Base-by-base conservation (phyloP, 176 grass and related monocot genomes). In the Phragmites australis region DNA sequence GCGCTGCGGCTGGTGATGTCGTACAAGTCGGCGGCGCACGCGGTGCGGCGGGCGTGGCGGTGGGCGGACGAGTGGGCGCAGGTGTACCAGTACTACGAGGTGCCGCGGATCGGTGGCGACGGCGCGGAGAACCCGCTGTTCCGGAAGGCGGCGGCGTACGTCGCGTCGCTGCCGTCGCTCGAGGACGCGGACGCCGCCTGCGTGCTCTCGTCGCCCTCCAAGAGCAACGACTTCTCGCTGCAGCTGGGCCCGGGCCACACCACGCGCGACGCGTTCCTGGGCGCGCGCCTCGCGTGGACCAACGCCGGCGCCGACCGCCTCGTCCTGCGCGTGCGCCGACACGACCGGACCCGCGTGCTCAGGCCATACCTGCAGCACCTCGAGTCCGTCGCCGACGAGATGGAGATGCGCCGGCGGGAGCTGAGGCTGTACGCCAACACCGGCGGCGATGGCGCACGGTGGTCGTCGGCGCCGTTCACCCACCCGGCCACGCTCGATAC, bases 81-180 rank as follows among this genome's bases (percentile, higher is more conserved):
- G 66, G 97, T 81, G 22, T 99, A 96, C 82, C 97, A 99, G 87
- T 67, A 81, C 82, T 99, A 91, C 91, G 97, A 99, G 77, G 88
- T 99, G 69, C 93, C 88, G 25, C 83, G 89, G 17, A 52, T 68
- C 82, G 74, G 16, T 49, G 53, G 21, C 14, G 67, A 50, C 61
- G 87, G 52, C 3, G 69, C 74, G 58, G 97, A 99, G 75, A 99
- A 99, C 72, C 93, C 97, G 25, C 75, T 99, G 52, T 93, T 95
- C 86, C 86, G 93, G n/a, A 88, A 93, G 78, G 97, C 90, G 31
- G 72, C 81, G 6, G 90, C 79, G 25, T 99, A 99, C 62, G 84
- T 99, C 27, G 60, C 93, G 10, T 65, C 90, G 46, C 90, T 99
- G 34, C 84, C 97, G 40, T 90, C 93, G 5, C 79, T 99, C 1